phyloP scores from a whole-genome alignment of 805 yeast species.

The Torulaspora gathmanii region DNA sequence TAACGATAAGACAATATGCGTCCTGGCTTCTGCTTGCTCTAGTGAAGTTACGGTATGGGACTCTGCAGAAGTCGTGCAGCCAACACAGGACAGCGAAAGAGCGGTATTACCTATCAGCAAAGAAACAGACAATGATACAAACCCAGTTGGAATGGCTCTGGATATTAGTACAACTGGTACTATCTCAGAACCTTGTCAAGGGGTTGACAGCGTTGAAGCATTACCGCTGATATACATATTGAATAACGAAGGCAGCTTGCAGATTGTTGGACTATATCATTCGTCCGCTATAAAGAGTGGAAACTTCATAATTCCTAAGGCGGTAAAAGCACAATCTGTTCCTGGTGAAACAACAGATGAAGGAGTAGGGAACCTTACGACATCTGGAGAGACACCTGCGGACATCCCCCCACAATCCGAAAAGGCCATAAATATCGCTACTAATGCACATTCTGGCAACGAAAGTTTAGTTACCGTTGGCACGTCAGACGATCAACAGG shows the following conservation, averaged over 20 bases:
- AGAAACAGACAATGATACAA: constrained; percentile 59
- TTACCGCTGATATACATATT: constrained; percentile 63
- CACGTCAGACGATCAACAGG: background rate
- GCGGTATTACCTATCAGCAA: constrained; percentile 72
- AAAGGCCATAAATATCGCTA: background rate
- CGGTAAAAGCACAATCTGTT: background rate
- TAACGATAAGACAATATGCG: constrained; percentile 32
- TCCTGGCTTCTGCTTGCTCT: constrained; percentile 60
- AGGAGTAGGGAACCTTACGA: no score
- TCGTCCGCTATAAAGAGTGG: constrained; percentile 44
- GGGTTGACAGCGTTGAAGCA: constrained; percentile 53
- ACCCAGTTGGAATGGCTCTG: constrained; percentile 64
- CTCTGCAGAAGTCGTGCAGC: constrained; percentile 38
- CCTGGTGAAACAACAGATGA: no score
- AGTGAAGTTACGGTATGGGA: constrained; percentile 55
- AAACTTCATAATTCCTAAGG: background rate
- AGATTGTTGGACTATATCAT: constrained; percentile 63
- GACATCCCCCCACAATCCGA: background rate
- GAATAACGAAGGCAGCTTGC: constrained; percentile 57
- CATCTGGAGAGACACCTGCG: background rate
- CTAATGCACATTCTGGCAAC: background rate
- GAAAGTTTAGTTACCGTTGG: background rate
- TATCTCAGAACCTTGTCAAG: constrained; percentile 51
- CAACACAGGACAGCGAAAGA: constrained; percentile 62
- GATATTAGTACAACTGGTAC: constrained; percentile 47